Conservation (phyloP, 2,329 filamentous ascomycete genomes). For the Periconia digitata region DNA sequence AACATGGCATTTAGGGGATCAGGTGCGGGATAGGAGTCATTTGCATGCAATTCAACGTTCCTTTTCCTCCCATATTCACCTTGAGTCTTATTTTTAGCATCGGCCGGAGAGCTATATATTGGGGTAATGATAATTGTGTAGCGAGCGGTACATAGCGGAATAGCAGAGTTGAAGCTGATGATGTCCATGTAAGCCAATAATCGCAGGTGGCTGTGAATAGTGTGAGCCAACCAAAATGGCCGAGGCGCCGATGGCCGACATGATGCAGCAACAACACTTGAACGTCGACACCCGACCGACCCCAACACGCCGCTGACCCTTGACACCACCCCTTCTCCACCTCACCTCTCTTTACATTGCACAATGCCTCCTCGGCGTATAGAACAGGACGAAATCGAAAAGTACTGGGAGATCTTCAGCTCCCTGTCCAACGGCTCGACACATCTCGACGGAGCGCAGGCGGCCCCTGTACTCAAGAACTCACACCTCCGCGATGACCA, state of each 20-base stretch:
- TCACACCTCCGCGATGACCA: constrained; percentile 74
- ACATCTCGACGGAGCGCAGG: constrained; percentile 69
- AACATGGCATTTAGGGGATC: neutral
- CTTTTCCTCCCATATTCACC: neutral
- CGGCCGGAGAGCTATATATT: constrained; percentile 2
- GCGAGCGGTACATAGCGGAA: constrained; percentile 12
- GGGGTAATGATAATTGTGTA: constrained; percentile 19
- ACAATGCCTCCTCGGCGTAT: constrained; percentile 56
- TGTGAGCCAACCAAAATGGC: neutral
- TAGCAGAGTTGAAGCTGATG: too few species aligned
- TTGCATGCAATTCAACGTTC: constrained; percentile 1
- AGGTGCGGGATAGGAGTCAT: neutral
- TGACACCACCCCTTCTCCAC: neutral
- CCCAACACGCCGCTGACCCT: too few species aligned
- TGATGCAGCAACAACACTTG: constrained; percentile 17
- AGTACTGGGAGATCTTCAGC: constrained; percentile 79
- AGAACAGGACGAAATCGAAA: constrained; percentile 73
- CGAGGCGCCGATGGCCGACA: constrained; percentile 1
- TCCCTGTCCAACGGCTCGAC: constrained; percentile 65
- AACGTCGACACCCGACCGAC: neutral
- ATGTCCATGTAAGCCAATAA: too few species aligned
- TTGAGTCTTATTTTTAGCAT: neutral
- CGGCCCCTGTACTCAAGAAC: constrained; percentile 72
- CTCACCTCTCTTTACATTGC: constrained; percentile 2
- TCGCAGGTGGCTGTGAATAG: neutral